Base-by-base conservation (phyloP, 768 basidiomycete genomes). In the Naematelia aurantialba region DNA sequence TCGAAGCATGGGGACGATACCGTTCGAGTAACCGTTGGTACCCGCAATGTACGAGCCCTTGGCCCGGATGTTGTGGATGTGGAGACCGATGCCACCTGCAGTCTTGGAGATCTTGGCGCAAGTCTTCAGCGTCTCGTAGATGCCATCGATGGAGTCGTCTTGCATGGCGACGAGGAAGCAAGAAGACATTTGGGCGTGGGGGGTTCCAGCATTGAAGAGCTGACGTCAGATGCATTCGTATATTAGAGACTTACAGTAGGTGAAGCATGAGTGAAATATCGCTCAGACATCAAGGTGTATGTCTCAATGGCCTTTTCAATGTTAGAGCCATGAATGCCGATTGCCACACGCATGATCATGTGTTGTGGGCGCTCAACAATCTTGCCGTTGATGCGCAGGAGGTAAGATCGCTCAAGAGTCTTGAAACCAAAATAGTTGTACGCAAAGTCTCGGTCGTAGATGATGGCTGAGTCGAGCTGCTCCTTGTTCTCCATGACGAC, bases 381-480 rank as follows among this genome's bases (percentile, higher is more conserved):
- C 59, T 89, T 89, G 44, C 91, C 91, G 74, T 94, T 85, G 79
- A 98, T 86, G 58, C 92, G 87, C 44, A 99, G 86, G 4, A 98
- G 85, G 78, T 99, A 99, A 1, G 93, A 97, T 29, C 93, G 88
- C 79, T 99, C 96, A 29, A 99, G 86, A 2, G 96, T 99, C 79
- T 99, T 99, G 85, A 98, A 98, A n/a, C 96, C 96, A 72, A 99
- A 99, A 61, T 79, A 96, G 78, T 96, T 92, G 81, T 98, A 98
- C 76, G 84, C 89, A 81, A 98, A 99, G 77, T 99, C 96, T 51
- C 96, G 91, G 69, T 94, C 87, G 78, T 97, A 98, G 78, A 99
- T 93, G 79, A 99, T 89, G 17, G 94, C 88, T 13, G 89, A 91
- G 75, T 99, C 91, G 50, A 98, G 82, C 10, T 79, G 79, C 47